Conservation (phyloP, 176 grass and related monocot genomes). For the Cenchrus fungigraminus region DNA sequence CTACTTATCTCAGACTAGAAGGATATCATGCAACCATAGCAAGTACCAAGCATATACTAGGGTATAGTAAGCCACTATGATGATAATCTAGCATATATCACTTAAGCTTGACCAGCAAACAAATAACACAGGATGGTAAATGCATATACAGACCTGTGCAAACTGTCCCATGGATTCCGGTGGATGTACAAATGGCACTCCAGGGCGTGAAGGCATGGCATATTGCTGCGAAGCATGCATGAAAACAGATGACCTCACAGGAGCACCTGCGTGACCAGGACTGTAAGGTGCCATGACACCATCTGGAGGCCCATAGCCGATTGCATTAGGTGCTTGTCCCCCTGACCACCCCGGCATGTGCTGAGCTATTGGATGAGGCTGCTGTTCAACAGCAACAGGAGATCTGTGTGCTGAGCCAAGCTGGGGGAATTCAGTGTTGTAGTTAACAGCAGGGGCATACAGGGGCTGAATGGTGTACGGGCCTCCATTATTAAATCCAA, state of each 20-base stretch:
- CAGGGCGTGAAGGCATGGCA: conserved; percentile 55
- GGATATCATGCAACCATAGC: not conserved
- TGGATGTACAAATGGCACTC: conserved; percentile 65
- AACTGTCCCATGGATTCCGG: conserved; percentile 60
- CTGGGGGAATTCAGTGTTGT: conserved; percentile 97
- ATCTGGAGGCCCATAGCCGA: conserved; percentile 65
- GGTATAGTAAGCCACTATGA: conserved; percentile 5
- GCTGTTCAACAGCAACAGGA: conserved; percentile 66
- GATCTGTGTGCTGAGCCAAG: conserved; percentile 69
- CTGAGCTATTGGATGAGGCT: conserved; percentile 52
- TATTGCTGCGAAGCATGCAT: conserved; percentile 70
- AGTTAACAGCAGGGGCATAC: conserved; percentile 93
- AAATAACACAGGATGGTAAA: conserved; percentile 10
- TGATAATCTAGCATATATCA: conserved; percentile 16
- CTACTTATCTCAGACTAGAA: not conserved
- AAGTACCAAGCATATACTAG: not conserved
- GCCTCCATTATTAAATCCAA: conserved; percentile 83
- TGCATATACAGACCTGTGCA: conserved; percentile 51
- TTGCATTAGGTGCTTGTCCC: conserved; percentile 46
- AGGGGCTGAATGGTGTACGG: conserved; percentile 82
- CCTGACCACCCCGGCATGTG: conserved; percentile 66
- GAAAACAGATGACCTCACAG: conserved; percentile 55
- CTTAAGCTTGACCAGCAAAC: not conserved
- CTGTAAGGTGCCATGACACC: conserved; percentile 52
- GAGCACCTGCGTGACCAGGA: conserved; percentile 50